phyloP scores from a whole-genome alignment of 225 moss, liverwort and hornwort genomes.

The Pseudoscleropodium purum region DNA sequence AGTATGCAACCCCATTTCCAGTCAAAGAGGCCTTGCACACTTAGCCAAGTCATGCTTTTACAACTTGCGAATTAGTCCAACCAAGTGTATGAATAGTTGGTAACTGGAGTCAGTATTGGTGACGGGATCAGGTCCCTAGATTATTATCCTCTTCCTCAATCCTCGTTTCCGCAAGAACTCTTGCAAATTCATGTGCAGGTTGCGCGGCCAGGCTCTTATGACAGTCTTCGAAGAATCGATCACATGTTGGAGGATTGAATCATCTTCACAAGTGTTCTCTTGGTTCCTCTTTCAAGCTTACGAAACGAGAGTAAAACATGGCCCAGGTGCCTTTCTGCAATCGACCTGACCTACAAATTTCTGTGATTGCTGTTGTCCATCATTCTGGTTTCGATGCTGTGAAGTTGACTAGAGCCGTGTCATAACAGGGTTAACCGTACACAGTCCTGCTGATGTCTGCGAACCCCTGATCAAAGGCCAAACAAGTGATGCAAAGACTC shows the following conservation, averaged over 20 bases:
- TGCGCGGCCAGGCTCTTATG: neutral
- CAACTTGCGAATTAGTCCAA: neutral
- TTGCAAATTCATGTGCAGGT: neutral
- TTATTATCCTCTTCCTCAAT: neutral
- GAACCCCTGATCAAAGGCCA: neutral
- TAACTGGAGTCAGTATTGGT: neutral
- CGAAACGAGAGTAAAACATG: neutral
- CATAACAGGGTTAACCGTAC: neutral
- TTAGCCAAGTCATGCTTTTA: neutral
- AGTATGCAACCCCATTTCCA: neutral
- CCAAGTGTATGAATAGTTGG: neutral
- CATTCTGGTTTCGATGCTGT: neutral
- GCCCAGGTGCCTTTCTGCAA: neutral
- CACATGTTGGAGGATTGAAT: neutral
- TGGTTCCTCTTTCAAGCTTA: neutral
- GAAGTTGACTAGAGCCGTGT: neutral
- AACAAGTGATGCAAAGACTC: neutral
- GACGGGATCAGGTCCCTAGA: neutral
- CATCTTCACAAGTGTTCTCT: neutral
- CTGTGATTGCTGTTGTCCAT: neutral
- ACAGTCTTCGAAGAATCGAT: neutral
- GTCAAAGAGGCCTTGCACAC: neutral
- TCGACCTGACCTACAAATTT: neutral
- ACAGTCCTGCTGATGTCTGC: neutral
- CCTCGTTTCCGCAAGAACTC: neutral